These are phyloP conservation scores for Pythium monospermum DNA, from an alignment of 352 stramenopile genomes.

Conservation along the genomic window DNA sequence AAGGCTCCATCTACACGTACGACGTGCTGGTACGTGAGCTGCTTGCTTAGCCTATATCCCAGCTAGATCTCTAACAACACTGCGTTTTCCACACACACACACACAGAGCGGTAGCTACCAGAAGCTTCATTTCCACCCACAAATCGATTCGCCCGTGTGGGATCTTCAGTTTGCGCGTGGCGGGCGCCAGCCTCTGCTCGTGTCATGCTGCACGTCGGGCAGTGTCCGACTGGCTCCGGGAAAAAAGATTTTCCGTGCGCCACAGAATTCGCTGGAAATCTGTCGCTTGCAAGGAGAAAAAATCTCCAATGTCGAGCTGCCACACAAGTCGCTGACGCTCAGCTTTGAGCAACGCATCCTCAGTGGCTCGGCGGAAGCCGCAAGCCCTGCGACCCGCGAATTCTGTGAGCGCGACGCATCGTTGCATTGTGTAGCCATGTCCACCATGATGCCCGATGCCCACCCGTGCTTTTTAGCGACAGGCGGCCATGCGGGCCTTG, in stretches of 20 bases:
- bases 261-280: constrained; percentile 67
- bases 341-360: constrained; percentile 47
- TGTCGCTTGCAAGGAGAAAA: constrained; percentile 54
- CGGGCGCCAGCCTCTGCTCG: constrained; percentile 36
- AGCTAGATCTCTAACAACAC: not conserved
- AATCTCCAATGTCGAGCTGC: constrained; percentile 39
- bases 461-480: constrained; percentile 61
- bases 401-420: constrained; percentile 77
- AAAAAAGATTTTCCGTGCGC: constrained; percentile 57
- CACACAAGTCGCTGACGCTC: constrained; percentile 51
- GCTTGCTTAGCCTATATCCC: too few relatives aligned
- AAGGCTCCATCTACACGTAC: constrained; percentile 76
- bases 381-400: constrained; percentile 39
- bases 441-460: constrained; percentile 32
- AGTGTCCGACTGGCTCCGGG: constrained; percentile 56
- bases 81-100: not conserved
- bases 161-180: constrained; percentile 61
- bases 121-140: constrained; percentile 77
- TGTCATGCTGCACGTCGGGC: constrained; percentile 67
- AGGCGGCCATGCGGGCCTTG: constrained; percentile 62
- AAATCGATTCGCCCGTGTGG: constrained; percentile 84
- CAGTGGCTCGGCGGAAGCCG: constrained; percentile 34
- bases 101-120: constrained; percentile 68
- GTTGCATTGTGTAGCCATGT: constrained; percentile 61
- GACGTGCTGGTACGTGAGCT: constrained; percentile 76